phyloP scores from a whole-genome alignment of 2,329 filamentous ascomycete genomes.

The Sclerotinia minor region DNA sequence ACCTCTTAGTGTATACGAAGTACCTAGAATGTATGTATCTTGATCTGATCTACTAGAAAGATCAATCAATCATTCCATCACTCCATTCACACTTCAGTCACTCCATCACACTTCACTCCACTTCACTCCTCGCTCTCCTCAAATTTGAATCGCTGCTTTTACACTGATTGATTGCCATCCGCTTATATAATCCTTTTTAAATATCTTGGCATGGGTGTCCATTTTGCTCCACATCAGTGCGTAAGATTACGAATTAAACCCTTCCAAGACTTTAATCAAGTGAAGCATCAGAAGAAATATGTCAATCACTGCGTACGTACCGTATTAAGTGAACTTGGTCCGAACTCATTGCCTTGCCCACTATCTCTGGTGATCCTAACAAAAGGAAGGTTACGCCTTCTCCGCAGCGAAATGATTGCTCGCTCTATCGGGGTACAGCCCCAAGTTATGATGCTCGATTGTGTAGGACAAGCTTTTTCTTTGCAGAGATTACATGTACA shows the following conservation, averaged over 20 bases:
- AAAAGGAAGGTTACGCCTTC: too few relatives aligned
- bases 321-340: too few relatives aligned
- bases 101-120: too few relatives aligned
- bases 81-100: too few relatives aligned
- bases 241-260: not conserved
- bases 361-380: too few relatives aligned
- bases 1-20: not conserved
- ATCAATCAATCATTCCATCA: not conserved
- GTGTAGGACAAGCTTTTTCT: not conserved
- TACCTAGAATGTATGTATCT: not conserved
- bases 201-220: not conserved
- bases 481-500: not conserved
- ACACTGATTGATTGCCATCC: not conserved
- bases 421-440: too few relatives aligned
- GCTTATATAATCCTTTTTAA: too few relatives aligned
- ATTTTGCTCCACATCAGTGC: conserved; percentile 7
- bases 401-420: too few relatives aligned
- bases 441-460: not conserved
- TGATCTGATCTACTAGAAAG: not conserved
- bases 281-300: too few relatives aligned
- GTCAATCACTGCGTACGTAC: too few relatives aligned
- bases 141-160: not conserved
- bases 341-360: too few relatives aligned
- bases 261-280: not conserved
- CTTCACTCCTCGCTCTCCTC: not conserved